Evolutionary conservation across 73 alveolate genomes (phyloP), one percentile per base, ranked within the genome.

Genomic region (Blepharisma stoltei): DNA sequence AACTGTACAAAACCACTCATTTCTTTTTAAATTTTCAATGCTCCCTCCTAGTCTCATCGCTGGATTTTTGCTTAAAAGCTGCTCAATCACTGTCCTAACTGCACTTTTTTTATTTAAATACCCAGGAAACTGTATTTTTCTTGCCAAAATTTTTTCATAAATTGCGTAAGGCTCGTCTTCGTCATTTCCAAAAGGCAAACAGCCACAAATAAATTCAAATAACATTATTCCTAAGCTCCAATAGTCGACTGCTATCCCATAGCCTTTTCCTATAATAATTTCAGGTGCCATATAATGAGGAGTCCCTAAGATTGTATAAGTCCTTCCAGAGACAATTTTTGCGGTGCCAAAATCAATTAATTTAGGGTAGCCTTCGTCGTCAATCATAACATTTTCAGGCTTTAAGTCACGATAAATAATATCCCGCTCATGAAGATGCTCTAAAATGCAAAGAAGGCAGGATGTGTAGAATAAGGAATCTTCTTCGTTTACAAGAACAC

Each of bases 241-340:
- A 25, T 84, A 68, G 86, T 89, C 96, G 18, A 81, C 94, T 53
- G 78, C 81, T 65, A 78, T 81, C 14, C 92, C 70, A 80, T 90
- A 90, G 4, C 97, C 97, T 73, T 80, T 85, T 38, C 97, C 97
- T 54, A 80, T 80, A 7, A 89, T 86, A 3, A 86, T 77, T 78
- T 86, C 94, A 25, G 94, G 94, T 47, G 94, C 94, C 94, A 86
- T 86, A 78, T 86, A 86, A 84, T 86, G 94, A 53, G 94, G 94
- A 23, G 94, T 86, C 6, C 93, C 93, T 20, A 86, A 60, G 6
- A 86, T 83, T 14, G 93, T 86, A n/a, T 69, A 77, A 0, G 93
- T 86, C 60, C 93, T 78, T n/a, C 66, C 86, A 6, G 66, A 46
- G 7, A 86, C 46, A 55, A 77, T 54, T 83, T 86, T 86, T 7